These are phyloP conservation scores for Emergomyces orientalis DNA, from an alignment of 2,329 filamentous ascomycete species.

Conservation along the genomic window DNA sequence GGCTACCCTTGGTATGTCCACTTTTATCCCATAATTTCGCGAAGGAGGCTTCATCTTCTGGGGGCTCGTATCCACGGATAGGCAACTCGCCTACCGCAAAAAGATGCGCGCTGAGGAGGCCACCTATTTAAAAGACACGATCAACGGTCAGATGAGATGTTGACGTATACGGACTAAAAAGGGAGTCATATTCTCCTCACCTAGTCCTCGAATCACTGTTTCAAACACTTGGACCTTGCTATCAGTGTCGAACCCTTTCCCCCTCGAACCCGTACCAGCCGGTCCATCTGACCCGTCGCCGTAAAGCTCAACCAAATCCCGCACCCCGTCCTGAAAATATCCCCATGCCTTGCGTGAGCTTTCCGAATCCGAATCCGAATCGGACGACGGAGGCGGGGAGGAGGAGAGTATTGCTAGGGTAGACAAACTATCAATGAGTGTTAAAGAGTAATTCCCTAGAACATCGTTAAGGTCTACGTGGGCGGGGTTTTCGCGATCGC, in stretches of 20 bases:
- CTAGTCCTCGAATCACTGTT: slow-evolving; percentile 78
- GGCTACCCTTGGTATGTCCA: slow-evolving; percentile 13
- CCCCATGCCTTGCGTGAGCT: slow-evolving; percentile 48
- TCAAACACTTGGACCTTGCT: slow-evolving; percentile 99
- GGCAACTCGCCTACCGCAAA: slow-evolving; percentile 88
- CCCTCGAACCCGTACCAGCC: slow-evolving; percentile 60
- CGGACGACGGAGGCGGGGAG: slow-evolving; percentile 48
- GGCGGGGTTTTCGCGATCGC: slow-evolving; percentile 67
- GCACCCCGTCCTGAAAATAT: slow-evolving; percentile 73
- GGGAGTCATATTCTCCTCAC: slow-evolving; percentile 19
- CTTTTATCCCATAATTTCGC: slow-evolving; percentile 36
- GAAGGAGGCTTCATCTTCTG: slow-evolving; percentile 27
- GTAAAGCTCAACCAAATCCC: slow-evolving; percentile 68
- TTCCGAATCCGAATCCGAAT: slow-evolving; percentile 18
- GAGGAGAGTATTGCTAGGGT: slow-evolving; percentile 88
- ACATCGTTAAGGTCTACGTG: slow-evolving; percentile 90
- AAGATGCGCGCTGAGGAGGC: slow-evolving; percentile 81
- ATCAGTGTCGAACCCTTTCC: slow-evolving; percentile 82
- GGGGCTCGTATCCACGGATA: slow-evolving; percentile 64
- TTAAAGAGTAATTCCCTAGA: slow-evolving; percentile 92
- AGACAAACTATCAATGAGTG: slow-evolving; percentile 87
- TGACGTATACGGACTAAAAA: not conserved
- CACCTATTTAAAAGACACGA: slow-evolving; percentile 35
- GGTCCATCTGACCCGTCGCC: slow-evolving; percentile 68
- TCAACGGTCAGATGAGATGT: not conserved